Conservation (phyloP, 768 basidiomycete genomes). For the Clavulina sp. region DNA sequence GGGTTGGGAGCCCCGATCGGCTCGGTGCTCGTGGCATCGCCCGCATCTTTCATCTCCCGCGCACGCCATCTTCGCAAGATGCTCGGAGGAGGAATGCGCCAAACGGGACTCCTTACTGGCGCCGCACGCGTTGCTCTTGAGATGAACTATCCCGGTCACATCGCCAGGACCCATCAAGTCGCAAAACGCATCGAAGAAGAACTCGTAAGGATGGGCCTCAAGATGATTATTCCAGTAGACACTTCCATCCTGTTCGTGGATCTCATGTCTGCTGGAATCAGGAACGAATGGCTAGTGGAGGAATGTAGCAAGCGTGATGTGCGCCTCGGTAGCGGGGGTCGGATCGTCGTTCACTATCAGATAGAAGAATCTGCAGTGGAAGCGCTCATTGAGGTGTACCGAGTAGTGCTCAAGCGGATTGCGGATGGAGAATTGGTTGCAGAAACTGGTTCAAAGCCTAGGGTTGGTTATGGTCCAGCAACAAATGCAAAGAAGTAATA, state of each 20-base stretch:
- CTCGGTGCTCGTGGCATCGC: constrained; percentile 72
- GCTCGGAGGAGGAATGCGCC: constrained; percentile 90
- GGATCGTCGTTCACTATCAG: constrained; percentile 10
- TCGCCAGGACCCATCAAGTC: constrained; percentile 3
- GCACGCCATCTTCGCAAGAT: constrained; percentile 88
- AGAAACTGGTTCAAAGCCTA: too few species aligned
- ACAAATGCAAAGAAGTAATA: too few species aligned
- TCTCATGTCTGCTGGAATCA: constrained; percentile 5
- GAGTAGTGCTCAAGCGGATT: too few species aligned
- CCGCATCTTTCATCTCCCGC: constrained; percentile 58
- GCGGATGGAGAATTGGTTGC: too few species aligned
- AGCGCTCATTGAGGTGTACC: constrained; percentile 7
- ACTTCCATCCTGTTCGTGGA: constrained; percentile 11
- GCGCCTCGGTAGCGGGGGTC: constrained; percentile 9
- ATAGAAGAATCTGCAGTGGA: constrained; percentile 7
- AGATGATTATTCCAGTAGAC: constrained; percentile 7
- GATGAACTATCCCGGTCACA: constrained; percentile 5
- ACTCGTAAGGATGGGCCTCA: constrained; percentile 2
- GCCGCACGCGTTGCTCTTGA: constrained; percentile 26
- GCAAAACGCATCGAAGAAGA: constrained; percentile 10
- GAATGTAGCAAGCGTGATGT: constrained; percentile 8
- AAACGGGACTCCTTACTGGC: constrained; percentile 71
- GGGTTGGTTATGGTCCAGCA: too few species aligned
- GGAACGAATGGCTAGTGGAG: constrained; percentile 9
- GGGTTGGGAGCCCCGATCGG: constrained; percentile 73